phyloP scores from a whole-genome alignment of 2,329 filamentous ascomycete species.

The Basipetospora sp. region DNA sequence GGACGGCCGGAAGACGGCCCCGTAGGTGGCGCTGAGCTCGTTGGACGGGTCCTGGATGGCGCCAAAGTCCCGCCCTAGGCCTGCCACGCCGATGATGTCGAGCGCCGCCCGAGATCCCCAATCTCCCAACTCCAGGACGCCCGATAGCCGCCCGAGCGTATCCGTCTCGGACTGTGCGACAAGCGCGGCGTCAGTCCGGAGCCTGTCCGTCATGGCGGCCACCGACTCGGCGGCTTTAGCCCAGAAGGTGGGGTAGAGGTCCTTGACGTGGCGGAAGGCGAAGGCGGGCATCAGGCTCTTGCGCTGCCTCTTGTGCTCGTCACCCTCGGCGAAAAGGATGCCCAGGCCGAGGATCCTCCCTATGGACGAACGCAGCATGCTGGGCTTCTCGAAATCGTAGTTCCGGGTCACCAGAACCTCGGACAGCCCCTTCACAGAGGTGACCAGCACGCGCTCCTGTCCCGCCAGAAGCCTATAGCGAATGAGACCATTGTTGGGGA shows the following conservation, averaged over 20 bases:
- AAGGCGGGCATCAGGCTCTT: constrained; percentile 73
- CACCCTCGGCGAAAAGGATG: constrained; percentile 71
- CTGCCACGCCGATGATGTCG: constrained; percentile 61
- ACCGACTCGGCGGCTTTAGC: constrained; percentile 55
- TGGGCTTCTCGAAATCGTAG: constrained; percentile 56
- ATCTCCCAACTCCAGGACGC: constrained; percentile 39
- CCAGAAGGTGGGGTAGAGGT: constrained; percentile 78
- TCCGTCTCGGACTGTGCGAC: no score
- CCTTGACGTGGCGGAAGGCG: constrained; percentile 70
- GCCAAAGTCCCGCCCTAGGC: constrained; percentile 56
- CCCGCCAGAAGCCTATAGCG: constrained; percentile 51
- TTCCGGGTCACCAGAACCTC: constrained; percentile 55
- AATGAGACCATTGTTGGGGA: constrained; percentile 56
- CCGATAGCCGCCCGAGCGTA: constrained; percentile 16
- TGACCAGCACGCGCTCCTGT: constrained; percentile 45
- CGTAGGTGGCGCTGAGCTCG: constrained; percentile 43
- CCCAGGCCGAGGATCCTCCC: constrained; percentile 54
- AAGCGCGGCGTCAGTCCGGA: no score
- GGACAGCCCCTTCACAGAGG: constrained; percentile 48
- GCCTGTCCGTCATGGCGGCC: constrained; percentile 43
- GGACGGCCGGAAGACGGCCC: constrained; percentile 37
- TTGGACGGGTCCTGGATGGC: constrained; percentile 47
- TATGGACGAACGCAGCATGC: constrained; percentile 36
- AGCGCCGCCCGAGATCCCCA: constrained; percentile 57
- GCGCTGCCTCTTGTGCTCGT: constrained; percentile 71